phyloP scores from a whole-genome alignment of 768 basidiomycete species.

The Naganishia antarctica region DNA sequence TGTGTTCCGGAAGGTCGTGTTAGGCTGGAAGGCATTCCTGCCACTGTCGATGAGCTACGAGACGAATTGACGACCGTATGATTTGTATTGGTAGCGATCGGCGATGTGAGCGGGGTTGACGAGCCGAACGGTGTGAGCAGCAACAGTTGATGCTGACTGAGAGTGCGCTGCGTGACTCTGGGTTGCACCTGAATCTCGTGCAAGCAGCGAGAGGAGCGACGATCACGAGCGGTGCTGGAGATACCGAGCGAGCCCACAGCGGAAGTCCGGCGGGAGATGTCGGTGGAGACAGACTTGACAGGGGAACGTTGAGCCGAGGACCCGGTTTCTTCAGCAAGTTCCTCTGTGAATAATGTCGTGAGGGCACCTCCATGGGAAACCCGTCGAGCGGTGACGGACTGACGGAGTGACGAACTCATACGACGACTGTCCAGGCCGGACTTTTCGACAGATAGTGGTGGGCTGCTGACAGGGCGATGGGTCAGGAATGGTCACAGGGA shows the following conservation, averaged over 20 bases:
- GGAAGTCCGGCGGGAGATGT: neutral
- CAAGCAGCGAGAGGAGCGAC: conserved; percentile 4
- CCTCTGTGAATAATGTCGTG: conserved; percentile 8
- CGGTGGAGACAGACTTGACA: neutral
- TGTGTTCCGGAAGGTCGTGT: no score
- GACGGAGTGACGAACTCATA: conserved; percentile 9
- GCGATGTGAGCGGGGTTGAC: neutral
- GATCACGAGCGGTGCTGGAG: neutral
- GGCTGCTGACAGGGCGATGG: neutral
- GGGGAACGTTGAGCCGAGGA: neutral
- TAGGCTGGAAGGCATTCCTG: no score
- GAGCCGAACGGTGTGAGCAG: conserved; percentile 25
- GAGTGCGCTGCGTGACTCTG: neutral
- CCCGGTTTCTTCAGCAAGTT: neutral
- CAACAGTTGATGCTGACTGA: conserved; percentile 21
- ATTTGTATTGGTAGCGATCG: neutral
- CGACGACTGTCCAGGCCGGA: neutral
- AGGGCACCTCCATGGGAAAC: conserved; percentile 4
- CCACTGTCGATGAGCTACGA: no score
- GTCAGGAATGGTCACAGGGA: neutral
- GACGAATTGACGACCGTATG: neutral
- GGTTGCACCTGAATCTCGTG: conserved; percentile 10
- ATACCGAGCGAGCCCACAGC: neutral
- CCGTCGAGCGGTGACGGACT: neutral
- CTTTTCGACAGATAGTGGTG: neutral